A percentile compares a stretch with the other conserved stretches of the same genome.
phyloP scores from a whole-genome alignment of 805 yeast genomes.

The Ogataea nitratoaversa region DNA sequence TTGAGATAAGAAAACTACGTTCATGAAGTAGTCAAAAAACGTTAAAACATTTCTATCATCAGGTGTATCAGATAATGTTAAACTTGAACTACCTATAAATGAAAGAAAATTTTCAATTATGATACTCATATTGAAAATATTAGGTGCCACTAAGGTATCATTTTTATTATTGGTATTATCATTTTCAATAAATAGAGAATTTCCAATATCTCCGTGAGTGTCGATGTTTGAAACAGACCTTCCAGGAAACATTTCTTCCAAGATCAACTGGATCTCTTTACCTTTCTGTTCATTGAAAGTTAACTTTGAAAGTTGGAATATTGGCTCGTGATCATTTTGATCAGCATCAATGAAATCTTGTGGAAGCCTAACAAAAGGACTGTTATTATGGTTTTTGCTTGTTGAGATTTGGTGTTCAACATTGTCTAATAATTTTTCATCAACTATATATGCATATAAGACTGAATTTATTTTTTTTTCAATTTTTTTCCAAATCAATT shows the following conservation, averaged over 20 bases:
- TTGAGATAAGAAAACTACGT: slow-evolving; percentile 56
- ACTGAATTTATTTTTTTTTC: slow-evolving; percentile 38
- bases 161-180: slow-evolving; percentile 52
- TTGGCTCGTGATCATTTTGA: slow-evolving; percentile 15
- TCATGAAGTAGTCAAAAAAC: slow-evolving; percentile 66
- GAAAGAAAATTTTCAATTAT: slow-evolving; percentile 68
- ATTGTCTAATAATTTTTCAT: slow-evolving; percentile 27
- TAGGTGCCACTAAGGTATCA: slow-evolving; percentile 63
- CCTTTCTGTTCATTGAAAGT: slow-evolving; percentile 30
- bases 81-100: slow-evolving; percentile 57
- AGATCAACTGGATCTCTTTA: slow-evolving; percentile 36
- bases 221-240: slow-evolving; percentile 10
- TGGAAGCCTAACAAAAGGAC: slow-evolving; percentile 22
- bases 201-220: slow-evolving; percentile 17
- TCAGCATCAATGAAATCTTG: slow-evolving; percentile 16
- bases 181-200: slow-evolving; percentile 52
- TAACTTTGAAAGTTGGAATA: slow-evolving; percentile 34
- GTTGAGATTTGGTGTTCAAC: slow-evolving; percentile 15
- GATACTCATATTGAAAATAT: slow-evolving; percentile 74
- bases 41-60: slow-evolving; percentile 23
- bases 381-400: slow-evolving; percentile 8
- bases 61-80: slow-evolving; percentile 32
- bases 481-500: slow-evolving; percentile 40
- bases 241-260: slow-evolving; percentile 72
- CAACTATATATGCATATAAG: slow-evolving; percentile 35